These are phyloP conservation scores for Diaporthe sp. DNA, from an alignment of 2,329 filamentous ascomycete species.

Conservation along the genomic window DNA sequence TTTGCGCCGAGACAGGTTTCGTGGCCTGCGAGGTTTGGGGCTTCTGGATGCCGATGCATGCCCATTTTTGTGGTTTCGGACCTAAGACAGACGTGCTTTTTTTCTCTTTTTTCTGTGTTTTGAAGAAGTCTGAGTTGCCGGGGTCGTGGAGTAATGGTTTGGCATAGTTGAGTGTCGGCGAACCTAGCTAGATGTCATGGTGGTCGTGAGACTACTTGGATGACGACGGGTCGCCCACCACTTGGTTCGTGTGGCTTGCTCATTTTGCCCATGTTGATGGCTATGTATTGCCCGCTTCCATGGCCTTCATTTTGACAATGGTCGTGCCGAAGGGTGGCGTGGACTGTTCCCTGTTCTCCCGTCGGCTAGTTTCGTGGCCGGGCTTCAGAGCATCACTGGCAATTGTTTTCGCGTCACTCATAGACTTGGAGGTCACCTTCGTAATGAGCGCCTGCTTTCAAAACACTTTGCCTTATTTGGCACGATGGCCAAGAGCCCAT, in stretches of 20 bases:
- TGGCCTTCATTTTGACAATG: neutral
- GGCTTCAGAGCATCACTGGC: neutral
- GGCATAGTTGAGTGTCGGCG: neutral
- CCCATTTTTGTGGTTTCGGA: neutral
- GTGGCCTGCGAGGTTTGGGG: neutral
- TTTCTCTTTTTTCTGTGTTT: neutral
- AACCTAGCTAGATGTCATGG: neutral
- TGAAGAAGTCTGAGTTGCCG: neutral
- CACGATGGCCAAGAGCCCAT: neutral
- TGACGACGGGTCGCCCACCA: neutral
- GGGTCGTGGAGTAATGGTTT: neutral
- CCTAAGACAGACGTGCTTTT: neutral
- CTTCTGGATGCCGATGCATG: neutral
- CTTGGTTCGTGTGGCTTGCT: neutral
- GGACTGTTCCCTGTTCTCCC: neutral
- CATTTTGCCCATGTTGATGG: neutral
- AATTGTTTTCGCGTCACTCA: neutral
- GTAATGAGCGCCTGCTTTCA: neutral
- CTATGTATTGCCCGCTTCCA: neutral
- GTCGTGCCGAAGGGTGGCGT: neutral
- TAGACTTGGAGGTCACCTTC: neutral
- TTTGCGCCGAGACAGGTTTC: conserved; percentile 24
- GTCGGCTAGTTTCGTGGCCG: neutral
- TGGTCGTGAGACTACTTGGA: neutral
- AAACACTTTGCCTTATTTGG: neutral